Base-by-base conservation (phyloP, 257 asterid genomes). In the Cordia subcordata region DNA sequence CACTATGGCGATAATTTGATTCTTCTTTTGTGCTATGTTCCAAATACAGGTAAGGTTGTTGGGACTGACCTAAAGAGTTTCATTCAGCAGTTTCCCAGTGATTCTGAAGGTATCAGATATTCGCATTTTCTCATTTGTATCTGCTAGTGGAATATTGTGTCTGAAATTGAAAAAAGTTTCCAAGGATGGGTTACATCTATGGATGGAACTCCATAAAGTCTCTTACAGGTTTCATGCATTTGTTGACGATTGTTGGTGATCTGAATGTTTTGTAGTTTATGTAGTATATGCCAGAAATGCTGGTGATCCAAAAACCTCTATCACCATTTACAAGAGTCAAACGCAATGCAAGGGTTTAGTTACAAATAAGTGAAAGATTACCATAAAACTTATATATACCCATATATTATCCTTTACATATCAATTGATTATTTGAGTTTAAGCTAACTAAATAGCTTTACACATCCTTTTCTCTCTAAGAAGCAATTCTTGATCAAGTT, bases 31-130 rank as follows among this genome's bases (percentile, higher is more conserved):
- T 11, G 47, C 12, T 42, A 45, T 58, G 45, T 61, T 57, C 16
- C 56, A 61, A 47, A 8, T 19, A 55, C 58, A 83, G 98, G 91
- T 66, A 82, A 87, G 79, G 80, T 73, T 68, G 84, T 66, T 47
- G 87, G 84, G 49, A 96, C 96, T 71, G 92, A 88, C 77, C 72
- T 91, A 66, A 82, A 73, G 66, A 83, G 86, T 64, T 85, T 83
- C 55, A 61, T 85, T 33, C 81, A 58, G 69, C 98, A 91, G 68
- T 83, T 91, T 62, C 85, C 89, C 50, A 59, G 66, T 65, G 82
- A 75, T 71, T 75, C 92, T 49, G 85, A 85, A 85, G 95, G 97
- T 87, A 80, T 33, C 8, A 39, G n/a, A n/a, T n/a, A n/a, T n/a
- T n/a, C n/a, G n/a, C 54, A 21, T 53, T 50, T 16, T 57, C 35